Evolutionary conservation across 2,329 filamentous ascomycete species (phyloP).

Genomic region (Ophiostoma triangulosporum): DNA sequence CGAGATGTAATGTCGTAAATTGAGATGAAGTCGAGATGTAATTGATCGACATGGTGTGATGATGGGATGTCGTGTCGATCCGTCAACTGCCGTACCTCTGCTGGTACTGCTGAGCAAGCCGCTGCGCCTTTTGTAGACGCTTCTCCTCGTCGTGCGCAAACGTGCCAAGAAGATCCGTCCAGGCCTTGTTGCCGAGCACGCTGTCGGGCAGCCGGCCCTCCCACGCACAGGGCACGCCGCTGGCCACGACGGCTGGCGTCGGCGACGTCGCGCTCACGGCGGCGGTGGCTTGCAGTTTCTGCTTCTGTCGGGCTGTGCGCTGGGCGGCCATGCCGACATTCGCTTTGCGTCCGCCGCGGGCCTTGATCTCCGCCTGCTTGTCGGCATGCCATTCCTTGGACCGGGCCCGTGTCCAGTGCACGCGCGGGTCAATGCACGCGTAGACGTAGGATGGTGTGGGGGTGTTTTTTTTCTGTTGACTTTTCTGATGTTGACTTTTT

Average conservation of each 20-base stretch:
- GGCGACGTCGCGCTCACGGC: neutral
- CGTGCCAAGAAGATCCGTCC: constrained; percentile 2
- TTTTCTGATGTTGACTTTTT: neutral
- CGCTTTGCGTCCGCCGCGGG: constrained; percentile 34
- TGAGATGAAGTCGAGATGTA: no score
- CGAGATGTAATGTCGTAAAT: neutral
- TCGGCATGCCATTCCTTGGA: constrained; percentile 31
- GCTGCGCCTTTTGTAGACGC: neutral
- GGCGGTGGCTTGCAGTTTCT: neutral
- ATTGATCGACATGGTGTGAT: no score
- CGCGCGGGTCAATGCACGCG: constrained; percentile 35
- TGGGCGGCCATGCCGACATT: constrained; percentile 34
- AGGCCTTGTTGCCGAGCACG: constrained; percentile 2
- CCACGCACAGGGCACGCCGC: constrained; percentile 14
- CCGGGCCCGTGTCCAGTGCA: constrained; percentile 31
- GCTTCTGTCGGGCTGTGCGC: constrained; percentile 19
- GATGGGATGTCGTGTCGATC: neutral
- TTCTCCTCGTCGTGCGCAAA: constrained; percentile 8
- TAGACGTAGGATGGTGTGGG: constrained; percentile 18
- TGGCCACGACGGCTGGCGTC: neutral
- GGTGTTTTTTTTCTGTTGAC: neutral
- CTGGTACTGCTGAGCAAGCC: neutral
- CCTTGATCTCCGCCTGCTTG: constrained; percentile 37
- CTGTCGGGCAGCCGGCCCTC: constrained; percentile 6
- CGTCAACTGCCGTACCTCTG: neutral